These are phyloP conservation scores for Fragilariopsis cylindrus DNA, from an alignment of 108 stramenopile species.

Conservation along the genomic window DNA sequence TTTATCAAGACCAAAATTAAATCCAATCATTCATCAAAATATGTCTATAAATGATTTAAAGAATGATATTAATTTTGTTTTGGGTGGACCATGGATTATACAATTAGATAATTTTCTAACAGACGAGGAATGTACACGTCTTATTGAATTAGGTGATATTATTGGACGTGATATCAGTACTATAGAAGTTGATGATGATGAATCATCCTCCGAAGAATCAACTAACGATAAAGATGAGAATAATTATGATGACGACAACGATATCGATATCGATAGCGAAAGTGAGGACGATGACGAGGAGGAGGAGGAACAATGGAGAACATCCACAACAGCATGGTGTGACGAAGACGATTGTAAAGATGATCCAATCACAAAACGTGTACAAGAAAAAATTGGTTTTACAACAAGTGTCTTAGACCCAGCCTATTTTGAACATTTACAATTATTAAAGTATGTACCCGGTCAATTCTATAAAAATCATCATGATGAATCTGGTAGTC, in stretches of 20 bases:
- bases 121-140: conserved; percentile 61
- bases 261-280: background rate
- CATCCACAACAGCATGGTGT: conserved; percentile 69
- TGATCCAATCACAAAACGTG: conserved; percentile 38
- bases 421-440: conserved; percentile 59
- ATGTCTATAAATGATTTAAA: background rate
- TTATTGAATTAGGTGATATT: conserved; percentile 65
- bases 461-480: conserved; percentile 39
- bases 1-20: background rate
- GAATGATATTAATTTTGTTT: background rate
- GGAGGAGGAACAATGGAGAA: conserved; percentile 26
- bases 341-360: conserved; percentile 51
- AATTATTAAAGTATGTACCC: conserved; percentile 40
- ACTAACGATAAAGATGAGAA: conserved; percentile 29
- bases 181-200: background rate
- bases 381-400: conserved; percentile 54
- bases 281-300: background rate
- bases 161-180: conserved; percentile 44
- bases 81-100: conserved; percentile 49
- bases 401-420: conserved; percentile 25
- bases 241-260: conserved; percentile 31
- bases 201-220: conserved; percentile 55
- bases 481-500: conserved; percentile 47
- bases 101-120: conserved; percentile 73
- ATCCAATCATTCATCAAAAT: background rate